Base-by-base conservation (phyloP, 352 stramenopile species). In the Pythium insidiosum region DNA sequence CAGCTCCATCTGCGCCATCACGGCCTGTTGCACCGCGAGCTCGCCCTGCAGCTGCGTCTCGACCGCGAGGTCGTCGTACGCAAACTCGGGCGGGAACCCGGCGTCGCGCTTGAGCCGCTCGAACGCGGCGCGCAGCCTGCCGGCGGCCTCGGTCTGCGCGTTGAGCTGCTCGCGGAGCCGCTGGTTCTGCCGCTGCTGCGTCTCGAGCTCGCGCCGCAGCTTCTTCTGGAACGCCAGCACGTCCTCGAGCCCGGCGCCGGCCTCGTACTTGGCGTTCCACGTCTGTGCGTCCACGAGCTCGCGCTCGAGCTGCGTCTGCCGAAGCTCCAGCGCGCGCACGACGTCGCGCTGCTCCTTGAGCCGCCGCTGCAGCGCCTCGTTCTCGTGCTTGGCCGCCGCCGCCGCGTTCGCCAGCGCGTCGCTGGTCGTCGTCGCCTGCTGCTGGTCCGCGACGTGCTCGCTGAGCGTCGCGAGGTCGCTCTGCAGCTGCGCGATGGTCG, bases 191-290 rank as follows among this genome's bases (percentile, higher is more conserved):
- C 69, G 50, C 29, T 82, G 68, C 43, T 86, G 70, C 20, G 70
- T 66, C 12, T 76, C 63, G 9, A 88, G 53, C 29, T 88, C 61
- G n/a, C 67, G 55, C 4, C 73, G 70, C 3, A 91, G 56, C 34
- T 84, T 78, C 55, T 84, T 85, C 28, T 88, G 72, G 52, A 72
- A 75, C 33, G 67, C 74, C 34, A 87, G 58, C n/a, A 86, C 69
- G 40, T 88, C 78, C 48, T 87, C 73, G 16, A 91, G 38, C 0
- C 78, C 78, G 24, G 73, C 71, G 16, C 66, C 50, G 7, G 64
- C 48, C 43, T 91, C 78, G 26, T 91, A 91, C 23, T 73, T 74
- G 3, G 57, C 62, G 43, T 86, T 88, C 69, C 66, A 84, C 19
- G 66, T 58, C 21, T 84, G 59, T 0, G 74, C 68, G 12, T 87